A percentile compares a stretch with the other conserved stretches of the same genome.
These are phyloP conservation scores for Fraxinus angustifolia DNA, from an alignment of 305 asterid species.

Conservation along the genomic window DNA sequence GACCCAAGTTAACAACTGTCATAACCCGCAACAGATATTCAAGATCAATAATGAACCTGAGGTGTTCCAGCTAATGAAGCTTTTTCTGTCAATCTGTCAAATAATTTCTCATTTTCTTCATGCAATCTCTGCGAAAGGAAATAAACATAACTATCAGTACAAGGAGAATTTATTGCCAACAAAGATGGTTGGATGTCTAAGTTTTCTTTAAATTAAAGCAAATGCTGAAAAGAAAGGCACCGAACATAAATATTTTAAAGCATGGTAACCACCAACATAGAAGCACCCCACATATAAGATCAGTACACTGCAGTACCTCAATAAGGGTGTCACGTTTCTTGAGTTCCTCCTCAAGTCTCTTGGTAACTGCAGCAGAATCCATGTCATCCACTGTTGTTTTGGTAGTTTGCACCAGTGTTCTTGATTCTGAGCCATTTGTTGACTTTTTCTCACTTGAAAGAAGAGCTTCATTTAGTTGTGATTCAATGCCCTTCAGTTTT, in stretches of 20 bases:
- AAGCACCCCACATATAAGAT: constrained; percentile 9
- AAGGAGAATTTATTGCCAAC: constrained; percentile 18
- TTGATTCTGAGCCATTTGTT: constrained; percentile 43
- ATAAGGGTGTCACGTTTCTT: constrained; percentile 92
- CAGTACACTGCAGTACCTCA: constrained; percentile 55
- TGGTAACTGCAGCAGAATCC: constrained; percentile 80
- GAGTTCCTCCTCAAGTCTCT: constrained; percentile 94
- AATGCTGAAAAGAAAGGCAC: constrained; percentile 14
- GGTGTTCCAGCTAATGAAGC: constrained; percentile 73
- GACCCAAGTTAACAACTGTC: constrained; percentile 14
- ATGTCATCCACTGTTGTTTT: constrained; percentile 47
- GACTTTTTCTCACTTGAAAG: constrained; percentile 43
- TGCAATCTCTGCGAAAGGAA: constrained; percentile 74
- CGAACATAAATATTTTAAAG: background rate
- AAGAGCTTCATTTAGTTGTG: constrained; percentile 66
- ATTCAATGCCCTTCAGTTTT: constrained; percentile 69
- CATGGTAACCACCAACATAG: background rate
- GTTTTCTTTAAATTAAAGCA: constrained; percentile 8
- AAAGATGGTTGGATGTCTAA: constrained; percentile 20
- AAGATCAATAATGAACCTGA: constrained; percentile 52
- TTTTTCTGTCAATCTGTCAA: constrained; percentile 90
- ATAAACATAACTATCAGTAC: constrained; percentile 6
- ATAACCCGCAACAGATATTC: constrained; percentile 10
- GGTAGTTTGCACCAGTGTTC: constrained; percentile 40
- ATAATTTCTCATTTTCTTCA: constrained; percentile 96